Percentiles rank a stretch among this genome's conserved stretches.
Evolutionary conservation across 2,329 filamentous ascomycete species (phyloP).

Genomic region (Venturia nashicola): DNA sequence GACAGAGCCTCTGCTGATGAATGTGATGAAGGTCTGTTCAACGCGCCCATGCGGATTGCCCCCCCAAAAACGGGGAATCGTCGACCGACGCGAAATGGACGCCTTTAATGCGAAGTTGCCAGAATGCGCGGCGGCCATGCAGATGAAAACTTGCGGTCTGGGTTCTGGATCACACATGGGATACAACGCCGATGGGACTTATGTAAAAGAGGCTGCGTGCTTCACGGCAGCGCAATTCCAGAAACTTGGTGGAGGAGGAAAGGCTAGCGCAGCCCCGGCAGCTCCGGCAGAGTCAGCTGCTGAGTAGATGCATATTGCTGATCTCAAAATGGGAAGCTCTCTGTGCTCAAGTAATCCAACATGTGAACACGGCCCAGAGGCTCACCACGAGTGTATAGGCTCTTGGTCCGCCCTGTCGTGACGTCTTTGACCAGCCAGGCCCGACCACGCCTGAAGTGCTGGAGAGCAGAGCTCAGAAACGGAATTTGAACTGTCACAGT

Average conservation of each 20-base stretch:
- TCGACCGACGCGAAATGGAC: background rate
- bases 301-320: background rate
- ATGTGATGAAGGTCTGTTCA: background rate
- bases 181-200: slow-evolving; percentile 5
- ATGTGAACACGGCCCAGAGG: too few species aligned
- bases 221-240: background rate
- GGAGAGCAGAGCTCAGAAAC: too few species aligned
- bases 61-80: background rate
- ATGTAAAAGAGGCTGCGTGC: slow-evolving; percentile 7
- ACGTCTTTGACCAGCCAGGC: too few species aligned
- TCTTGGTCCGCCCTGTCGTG: too few species aligned
- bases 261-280: background rate
- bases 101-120: background rate
- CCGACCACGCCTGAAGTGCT: too few species aligned
- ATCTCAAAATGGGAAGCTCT: too few species aligned
- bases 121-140: background rate
- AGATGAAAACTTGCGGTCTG: background rate
- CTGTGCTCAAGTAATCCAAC: too few species aligned
- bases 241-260: background rate
- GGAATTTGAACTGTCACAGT: too few species aligned
- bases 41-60: background rate
- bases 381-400: too few species aligned
- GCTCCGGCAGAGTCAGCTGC: background rate
- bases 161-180: slow-evolving; percentile 4
- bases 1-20: background rate